Conservation (phyloP, 805 yeast genomes). For the Nakazawaea wyomingensis region DNA sequence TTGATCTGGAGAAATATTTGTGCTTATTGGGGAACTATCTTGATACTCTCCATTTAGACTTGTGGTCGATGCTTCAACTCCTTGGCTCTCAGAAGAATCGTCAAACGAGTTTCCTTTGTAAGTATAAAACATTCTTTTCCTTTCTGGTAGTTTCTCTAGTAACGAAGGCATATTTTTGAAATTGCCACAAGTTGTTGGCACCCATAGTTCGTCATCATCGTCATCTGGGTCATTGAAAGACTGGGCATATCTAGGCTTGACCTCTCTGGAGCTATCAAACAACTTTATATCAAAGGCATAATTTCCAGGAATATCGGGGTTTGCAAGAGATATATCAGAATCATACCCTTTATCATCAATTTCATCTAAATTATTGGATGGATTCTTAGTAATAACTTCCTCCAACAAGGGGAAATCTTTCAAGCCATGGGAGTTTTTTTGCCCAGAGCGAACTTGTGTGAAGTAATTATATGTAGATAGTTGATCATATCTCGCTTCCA, state of each 20-base stretch:
- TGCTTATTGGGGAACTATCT: no score
- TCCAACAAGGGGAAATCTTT: conserved; percentile 24
- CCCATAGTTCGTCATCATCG: conserved; percentile 32
- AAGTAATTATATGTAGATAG: conserved; percentile 40
- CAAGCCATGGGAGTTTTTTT: conserved; percentile 15
- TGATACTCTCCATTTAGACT: conserved; percentile 2
- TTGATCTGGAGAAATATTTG: conserved; percentile 2
- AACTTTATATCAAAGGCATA: conserved; percentile 43
- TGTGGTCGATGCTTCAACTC: background rate
- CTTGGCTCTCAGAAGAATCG: background rate
- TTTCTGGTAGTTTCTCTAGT: conserved; percentile 24
- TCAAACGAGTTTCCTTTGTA: conserved; percentile 18
- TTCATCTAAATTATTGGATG: conserved; percentile 11
- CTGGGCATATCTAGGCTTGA: conserved; percentile 17
- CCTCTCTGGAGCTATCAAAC: conserved; percentile 27
- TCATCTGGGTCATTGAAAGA: conserved; percentile 14
- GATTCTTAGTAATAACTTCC: background rate
- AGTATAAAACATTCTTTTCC: conserved; percentile 27
- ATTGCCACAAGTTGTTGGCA: conserved; percentile 36
- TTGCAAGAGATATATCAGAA: conserved; percentile 47
- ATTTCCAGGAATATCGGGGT: conserved; percentile 45
- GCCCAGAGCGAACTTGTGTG: conserved; percentile 19
- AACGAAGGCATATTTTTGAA: conserved; percentile 36
- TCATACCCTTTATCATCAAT: conserved; percentile 32
- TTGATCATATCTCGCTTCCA: conserved; percentile 45